These are phyloP conservation scores for Fraxinus americana DNA, from an alignment of 257 asterid species.

Conservation along the genomic window DNA sequence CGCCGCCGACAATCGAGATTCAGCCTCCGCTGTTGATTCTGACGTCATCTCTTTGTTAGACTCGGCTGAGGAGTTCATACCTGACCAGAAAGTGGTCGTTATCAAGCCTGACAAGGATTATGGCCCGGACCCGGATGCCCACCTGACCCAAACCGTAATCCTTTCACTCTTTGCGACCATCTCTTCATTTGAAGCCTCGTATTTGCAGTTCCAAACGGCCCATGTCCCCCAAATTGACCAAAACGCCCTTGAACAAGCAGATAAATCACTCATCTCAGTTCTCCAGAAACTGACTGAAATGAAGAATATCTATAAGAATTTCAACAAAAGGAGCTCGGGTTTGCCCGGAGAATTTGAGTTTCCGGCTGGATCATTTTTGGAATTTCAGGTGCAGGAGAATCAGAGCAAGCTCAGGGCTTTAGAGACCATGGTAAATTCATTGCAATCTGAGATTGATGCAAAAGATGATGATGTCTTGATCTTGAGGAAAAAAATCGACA, in stretches of 20 bases:
- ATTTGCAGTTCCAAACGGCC: slow-evolving; percentile 82
- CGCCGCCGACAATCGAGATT: slow-evolving; percentile 15
- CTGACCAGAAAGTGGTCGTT: slow-evolving; percentile 88
- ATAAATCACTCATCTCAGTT: slow-evolving; percentile 62
- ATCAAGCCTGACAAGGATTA: slow-evolving; percentile 67
- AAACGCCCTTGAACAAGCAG: slow-evolving; percentile 63
- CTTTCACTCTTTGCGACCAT: slow-evolving; percentile 69
- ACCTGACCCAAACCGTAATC: slow-evolving; percentile 47
- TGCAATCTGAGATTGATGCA: slow-evolving; percentile 71
- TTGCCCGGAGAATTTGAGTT: slow-evolving; percentile 43
- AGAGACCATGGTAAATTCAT: slow-evolving; percentile 80
- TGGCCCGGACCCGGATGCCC: slow-evolving; percentile 21
- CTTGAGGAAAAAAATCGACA: slow-evolving; percentile 63
- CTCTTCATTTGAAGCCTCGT: slow-evolving; percentile 89
- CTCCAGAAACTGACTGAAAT: slow-evolving; percentile 70
- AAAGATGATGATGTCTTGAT: slow-evolving; percentile 76
- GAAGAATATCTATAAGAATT: slow-evolving; percentile 55
- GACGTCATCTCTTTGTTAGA: slow-evolving; percentile 67
- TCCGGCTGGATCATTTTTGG: slow-evolving; percentile 63
- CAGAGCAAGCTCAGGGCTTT: slow-evolving; percentile 96
- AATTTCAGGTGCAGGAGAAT: slow-evolving; percentile 95
- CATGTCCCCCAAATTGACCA: slow-evolving; percentile 79
- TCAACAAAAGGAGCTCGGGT: slow-evolving; percentile 33
- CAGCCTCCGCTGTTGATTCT: slow-evolving; percentile 29
- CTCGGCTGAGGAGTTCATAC: slow-evolving; percentile 82